Evolutionary conservation across 495 filamentous ascomycete genomes (phyloP).

Genomic region (Pseudevernia furfuracea): DNA sequence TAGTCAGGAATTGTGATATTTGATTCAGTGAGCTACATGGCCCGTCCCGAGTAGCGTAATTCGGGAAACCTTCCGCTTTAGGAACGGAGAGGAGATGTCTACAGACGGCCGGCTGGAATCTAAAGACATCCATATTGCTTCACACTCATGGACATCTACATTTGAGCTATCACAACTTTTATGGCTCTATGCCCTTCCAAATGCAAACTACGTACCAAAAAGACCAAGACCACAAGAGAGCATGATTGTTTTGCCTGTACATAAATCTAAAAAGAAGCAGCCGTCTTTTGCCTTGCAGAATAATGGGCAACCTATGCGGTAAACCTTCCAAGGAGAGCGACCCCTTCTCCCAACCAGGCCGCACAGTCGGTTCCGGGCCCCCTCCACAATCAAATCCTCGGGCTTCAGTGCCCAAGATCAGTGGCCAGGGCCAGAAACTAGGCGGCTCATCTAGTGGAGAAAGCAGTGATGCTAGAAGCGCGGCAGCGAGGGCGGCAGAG

Average conservation of each 20-base stretch:
- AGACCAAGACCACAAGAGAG: neutral
- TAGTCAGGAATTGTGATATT: neutral
- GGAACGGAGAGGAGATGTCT: neutral
- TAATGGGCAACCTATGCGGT: conserved; percentile 71
- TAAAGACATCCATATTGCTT: neutral
- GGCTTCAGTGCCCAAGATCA: conserved; percentile 17
- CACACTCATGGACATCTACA: neutral
- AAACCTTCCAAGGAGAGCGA: conserved; percentile 33
- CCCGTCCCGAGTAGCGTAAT: neutral
- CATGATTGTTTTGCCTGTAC: neutral
- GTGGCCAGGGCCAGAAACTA: conserved; percentile 15
- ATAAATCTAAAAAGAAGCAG: neutral
- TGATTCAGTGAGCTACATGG: neutral
- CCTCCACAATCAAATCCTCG: conserved; percentile 25
- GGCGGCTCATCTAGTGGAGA: conserved; percentile 14
- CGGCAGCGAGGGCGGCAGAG: conserved; percentile 23
- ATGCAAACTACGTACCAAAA: neutral
- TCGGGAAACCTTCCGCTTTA: neutral
- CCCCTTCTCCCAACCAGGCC: conserved; percentile 56
- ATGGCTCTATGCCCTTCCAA: neutral
- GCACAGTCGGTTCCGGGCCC: conserved; percentile 49
- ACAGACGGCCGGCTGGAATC: too few species aligned
- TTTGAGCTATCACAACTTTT: neutral
- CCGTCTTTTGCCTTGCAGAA: conserved; percentile 7
- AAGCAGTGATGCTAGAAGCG: conserved; percentile 17